Evolutionary conservation across 2,329 filamentous ascomycete genomes (phyloP), one percentile per base, ranked within the genome.

Genomic region (Aspergillus sp.): DNA sequence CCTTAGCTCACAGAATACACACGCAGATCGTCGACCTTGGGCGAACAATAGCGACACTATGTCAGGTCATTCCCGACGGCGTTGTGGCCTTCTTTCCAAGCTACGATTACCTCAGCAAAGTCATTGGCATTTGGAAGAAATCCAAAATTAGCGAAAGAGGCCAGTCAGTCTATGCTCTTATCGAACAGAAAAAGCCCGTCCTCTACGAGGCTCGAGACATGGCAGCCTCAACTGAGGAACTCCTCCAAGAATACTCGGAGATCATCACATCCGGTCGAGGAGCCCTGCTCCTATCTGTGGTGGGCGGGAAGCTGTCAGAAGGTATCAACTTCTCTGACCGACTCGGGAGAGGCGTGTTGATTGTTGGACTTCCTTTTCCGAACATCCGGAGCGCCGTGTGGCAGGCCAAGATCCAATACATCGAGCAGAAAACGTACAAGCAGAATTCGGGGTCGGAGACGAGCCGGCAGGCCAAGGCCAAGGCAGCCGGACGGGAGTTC

Each of bases 291-390:
- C 82, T 99, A 21, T 92, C 91, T 49, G 92, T 99, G 3, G 88
- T 99, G 2, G 93, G 93, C 50, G 94, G 94, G 13, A 96, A 93
- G 61, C 87, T 99, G 75, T 96, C 90, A 53, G 94, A 99, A 73
- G 94, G 94, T 59, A 99, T 99, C 76, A 99, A 99, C 73, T 99
- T 99, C 75, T 93, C 90, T 0, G 92, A 99, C 73, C 80, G 82
- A 3, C 84, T 99, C 0, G 94, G 94, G 1, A 86, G 94, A 21
- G 93, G 89, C 49, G 91, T 99, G 7, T 78, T 96, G 13, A 88
- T 97, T n/a, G 84, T 97, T 13, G 94, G 94, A 0, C 76, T 99
- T 3, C 94, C 94, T 0, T 99, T 95, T 62, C 91, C 94, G 0
- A 99, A 97, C 62, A 86, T 91, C 49, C 84, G 89, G 61, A 91